Evolutionary conservation across 1,139 yeast genomes (phyloP).

Genomic region (Fermentozyma sake): DNA sequence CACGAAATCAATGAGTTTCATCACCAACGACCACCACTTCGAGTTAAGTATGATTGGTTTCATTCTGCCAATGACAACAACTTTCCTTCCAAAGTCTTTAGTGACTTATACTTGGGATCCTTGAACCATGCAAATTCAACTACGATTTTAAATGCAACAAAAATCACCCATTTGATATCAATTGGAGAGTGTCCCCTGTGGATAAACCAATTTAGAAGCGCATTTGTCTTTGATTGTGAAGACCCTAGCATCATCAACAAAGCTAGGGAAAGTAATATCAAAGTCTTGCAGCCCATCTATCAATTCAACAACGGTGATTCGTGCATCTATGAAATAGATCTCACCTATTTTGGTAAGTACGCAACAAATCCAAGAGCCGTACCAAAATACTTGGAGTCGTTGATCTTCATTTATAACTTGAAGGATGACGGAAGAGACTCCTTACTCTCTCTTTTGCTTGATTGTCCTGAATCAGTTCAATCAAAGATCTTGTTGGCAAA

Average conservation of each 20-base stretch:
- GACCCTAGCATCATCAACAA: conserved; percentile 5
- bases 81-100: conserved; percentile 31
- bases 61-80: conserved; percentile 28
- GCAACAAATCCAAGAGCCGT: conserved; percentile 8
- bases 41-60: conserved; percentile 31
- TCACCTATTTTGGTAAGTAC: conserved; percentile 10
- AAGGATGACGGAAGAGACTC: conserved; percentile 42
- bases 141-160: conserved; percentile 22
- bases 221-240: conserved; percentile 18
- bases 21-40: conserved; percentile 2
- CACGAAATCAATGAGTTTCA: conserved; percentile 12
- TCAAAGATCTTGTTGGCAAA: conserved; percentile 21
- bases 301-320: conserved; percentile 21
- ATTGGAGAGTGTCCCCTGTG: conserved; percentile 38
- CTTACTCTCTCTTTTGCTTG: conserved; percentile 25
- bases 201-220: conserved; percentile 19
- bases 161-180: conserved; percentile 26
- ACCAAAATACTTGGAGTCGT: conserved; percentile 19
- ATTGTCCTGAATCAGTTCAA: conserved; percentile 29
- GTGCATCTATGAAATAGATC: conserved; percentile 26
- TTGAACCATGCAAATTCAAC: conserved; percentile 31
- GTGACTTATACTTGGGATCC: conserved; percentile 32
- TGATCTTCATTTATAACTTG: conserved; percentile 31
- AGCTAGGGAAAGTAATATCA: conserved; percentile 5
- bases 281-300: conserved; percentile 18